These are phyloP conservation scores for Endocarpon pusillum DNA, from an alignment of 495 filamentous ascomycete genomes.

Conservation along the genomic window DNA sequence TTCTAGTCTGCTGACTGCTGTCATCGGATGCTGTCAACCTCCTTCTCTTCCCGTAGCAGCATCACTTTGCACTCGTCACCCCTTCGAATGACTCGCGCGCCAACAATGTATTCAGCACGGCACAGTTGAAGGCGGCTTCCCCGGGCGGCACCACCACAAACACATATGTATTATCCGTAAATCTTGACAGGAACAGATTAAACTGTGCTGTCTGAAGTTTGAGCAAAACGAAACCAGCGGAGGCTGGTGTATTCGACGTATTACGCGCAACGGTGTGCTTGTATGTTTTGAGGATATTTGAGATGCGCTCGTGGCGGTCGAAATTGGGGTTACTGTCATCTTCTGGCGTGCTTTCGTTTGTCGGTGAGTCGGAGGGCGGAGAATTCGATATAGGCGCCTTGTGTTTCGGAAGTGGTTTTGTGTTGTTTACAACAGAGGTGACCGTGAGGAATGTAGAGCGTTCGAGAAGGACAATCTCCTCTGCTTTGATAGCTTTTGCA, in stretches of 20 bases:
- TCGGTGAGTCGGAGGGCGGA: no score
- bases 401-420: no score
- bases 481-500: constrained; percentile 68
- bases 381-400: no score
- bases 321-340: constrained; percentile 69
- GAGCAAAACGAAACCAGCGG: constrained; percentile 45
- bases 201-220: constrained; percentile 56
- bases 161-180: constrained; percentile 94
- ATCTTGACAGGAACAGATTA: constrained; percentile 77
- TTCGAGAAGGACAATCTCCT: constrained; percentile 92
- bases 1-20: no score
- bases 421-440: constrained; percentile 52
- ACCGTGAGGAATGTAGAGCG: constrained; percentile 91
- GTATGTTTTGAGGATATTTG: constrained; percentile 93
- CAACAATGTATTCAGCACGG: constrained; percentile 72
- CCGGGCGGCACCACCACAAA: constrained; percentile 78
- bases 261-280: constrained; percentile 61
- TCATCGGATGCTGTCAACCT: no score
- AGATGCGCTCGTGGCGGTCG: constrained; percentile 86
- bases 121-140: constrained; percentile 73
- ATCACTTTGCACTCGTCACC: no score
- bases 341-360: constrained; percentile 46
- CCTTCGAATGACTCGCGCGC: constrained; percentile 72
- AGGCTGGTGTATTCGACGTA: constrained; percentile 32
- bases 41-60: no score